Conservation (phyloP, 495 filamentous ascomycete genomes). For the Lindgomyces ingoldianus region DNA sequence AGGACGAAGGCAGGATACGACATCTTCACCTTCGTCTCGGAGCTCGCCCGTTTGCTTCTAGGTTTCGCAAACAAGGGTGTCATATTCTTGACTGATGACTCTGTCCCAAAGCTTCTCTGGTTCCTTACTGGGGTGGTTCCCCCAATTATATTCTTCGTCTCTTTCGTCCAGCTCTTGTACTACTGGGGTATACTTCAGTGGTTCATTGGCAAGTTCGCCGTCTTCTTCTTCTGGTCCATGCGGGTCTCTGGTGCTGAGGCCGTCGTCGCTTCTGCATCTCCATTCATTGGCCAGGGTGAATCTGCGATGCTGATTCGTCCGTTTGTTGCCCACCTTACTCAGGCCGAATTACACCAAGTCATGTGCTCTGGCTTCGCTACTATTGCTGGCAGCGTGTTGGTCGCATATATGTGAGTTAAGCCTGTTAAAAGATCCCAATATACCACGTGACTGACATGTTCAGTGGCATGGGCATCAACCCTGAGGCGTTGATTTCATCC, state of each 20-base stretch:
- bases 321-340: slow-evolving; percentile 78
- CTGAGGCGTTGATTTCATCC: slow-evolving; percentile 85
- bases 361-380: slow-evolving; percentile 78
- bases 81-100: slow-evolving; percentile 64
- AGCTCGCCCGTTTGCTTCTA: slow-evolving; percentile 66
- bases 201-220: slow-evolving; percentile 81
- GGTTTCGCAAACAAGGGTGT: slow-evolving; percentile 71
- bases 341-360: slow-evolving; percentile 84
- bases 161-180: slow-evolving; percentile 79
- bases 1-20: slow-evolving; percentile 72
- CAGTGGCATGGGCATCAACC: slow-evolving; percentile 68
- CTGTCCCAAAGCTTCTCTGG: slow-evolving; percentile 52
- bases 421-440: neutral
- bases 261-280: slow-evolving; percentile 88
- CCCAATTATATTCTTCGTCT: slow-evolving; percentile 90
- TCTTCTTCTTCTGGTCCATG: slow-evolving; percentile 88
- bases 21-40: slow-evolving; percentile 85
- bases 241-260: slow-evolving; percentile 90
- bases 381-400: slow-evolving; percentile 64
- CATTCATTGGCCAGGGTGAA: slow-evolving; percentile 93
- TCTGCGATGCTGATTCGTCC: slow-evolving; percentile 88
- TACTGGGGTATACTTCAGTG: slow-evolving; percentile 79
- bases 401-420: slow-evolving; percentile 53
- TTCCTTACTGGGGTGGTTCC: slow-evolving; percentile 75
- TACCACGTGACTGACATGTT: neutral